phyloP scores from a whole-genome alignment of 225 moss, liverwort and hornwort genomes.

The Sphagnum tenellum region DNA sequence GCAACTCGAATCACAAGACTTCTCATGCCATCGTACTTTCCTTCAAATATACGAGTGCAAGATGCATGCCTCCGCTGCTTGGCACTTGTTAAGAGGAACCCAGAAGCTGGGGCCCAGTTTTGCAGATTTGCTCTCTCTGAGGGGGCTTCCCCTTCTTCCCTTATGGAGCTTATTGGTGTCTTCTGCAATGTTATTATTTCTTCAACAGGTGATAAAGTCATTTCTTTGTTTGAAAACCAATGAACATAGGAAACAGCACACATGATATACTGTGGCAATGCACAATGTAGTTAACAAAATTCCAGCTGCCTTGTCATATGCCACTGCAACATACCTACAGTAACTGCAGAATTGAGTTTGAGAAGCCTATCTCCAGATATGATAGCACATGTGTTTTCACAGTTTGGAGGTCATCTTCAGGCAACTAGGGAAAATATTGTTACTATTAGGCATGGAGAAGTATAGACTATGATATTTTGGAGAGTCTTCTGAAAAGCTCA shows the following conservation, averaged over 20 bases:
- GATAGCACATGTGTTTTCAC: neutral
- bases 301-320: too few species aligned
- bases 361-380: too few species aligned
- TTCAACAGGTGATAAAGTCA: neutral
- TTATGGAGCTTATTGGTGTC: slow-evolving; percentile 28
- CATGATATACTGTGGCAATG: too few species aligned
- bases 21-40: slow-evolving; percentile 40
- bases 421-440: neutral
- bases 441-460: neutral
- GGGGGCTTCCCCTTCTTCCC: slow-evolving; percentile 31
- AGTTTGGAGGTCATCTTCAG: neutral
- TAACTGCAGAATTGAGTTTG: too few species aligned
- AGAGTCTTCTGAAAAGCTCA: neutral
- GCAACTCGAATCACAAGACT: slow-evolving; percentile 38
- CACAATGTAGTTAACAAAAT: too few species aligned
- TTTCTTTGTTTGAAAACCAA: too few species aligned
- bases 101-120: slow-evolving; percentile 38
- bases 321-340: too few species aligned
- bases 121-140: slow-evolving; percentile 40
- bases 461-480: neutral
- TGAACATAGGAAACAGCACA: too few species aligned
- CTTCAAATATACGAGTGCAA: slow-evolving; percentile 18
- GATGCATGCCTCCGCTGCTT: slow-evolving; percentile 43
- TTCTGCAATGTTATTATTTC: slow-evolving; percentile 19
- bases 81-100: slow-evolving; percentile 32